phyloP scores from a whole-genome alignment of 331 rosid species.

The Pyracantha coccinea region DNA sequence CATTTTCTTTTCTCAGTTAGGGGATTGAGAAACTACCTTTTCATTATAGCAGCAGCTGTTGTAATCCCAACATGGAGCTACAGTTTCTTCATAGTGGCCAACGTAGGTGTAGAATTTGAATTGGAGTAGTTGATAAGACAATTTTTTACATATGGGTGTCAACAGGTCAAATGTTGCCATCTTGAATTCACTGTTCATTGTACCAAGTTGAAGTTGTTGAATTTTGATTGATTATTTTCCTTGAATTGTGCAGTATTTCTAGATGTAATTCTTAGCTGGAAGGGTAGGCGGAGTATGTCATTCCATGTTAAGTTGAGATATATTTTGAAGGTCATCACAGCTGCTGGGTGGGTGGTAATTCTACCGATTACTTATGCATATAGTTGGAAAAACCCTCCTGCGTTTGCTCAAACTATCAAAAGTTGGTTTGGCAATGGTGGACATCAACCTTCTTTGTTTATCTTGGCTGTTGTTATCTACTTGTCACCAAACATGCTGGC shows the following conservation, averaged over 20 bases:
- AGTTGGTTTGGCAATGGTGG: slow-evolving; percentile 74
- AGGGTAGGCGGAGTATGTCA: slow-evolving; percentile 75
- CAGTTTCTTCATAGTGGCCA: not conserved
- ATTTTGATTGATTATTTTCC: not conserved
- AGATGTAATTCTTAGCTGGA: slow-evolving; percentile 90
- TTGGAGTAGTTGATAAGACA: not conserved
- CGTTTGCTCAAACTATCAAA: slow-evolving; percentile 83
- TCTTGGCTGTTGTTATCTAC: slow-evolving; percentile 86
- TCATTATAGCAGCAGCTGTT: not conserved
- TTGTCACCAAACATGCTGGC: slow-evolving; percentile 96
- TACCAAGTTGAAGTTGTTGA: not conserved
- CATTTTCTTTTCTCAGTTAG: not conserved
- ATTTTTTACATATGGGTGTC: not conserved
- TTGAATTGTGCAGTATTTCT: slow-evolving; percentile 61
- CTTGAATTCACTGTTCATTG: not conserved
- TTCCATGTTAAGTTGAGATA: slow-evolving; percentile 68
- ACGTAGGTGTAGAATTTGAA: not conserved
- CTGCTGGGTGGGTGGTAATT: slow-evolving; percentile 91
- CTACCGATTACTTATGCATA: slow-evolving; percentile 86
- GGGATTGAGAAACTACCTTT: not conserved
- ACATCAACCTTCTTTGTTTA: slow-evolving; percentile 71
- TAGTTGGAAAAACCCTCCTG: slow-evolving; percentile 88
- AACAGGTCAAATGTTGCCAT: not conserved
- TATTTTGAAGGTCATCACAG: slow-evolving; percentile 73
- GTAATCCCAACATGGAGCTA: not conserved